Evolutionary conservation across 768 basidiomycete species (phyloP).

Genomic region (Mycena chlorophos): DNA sequence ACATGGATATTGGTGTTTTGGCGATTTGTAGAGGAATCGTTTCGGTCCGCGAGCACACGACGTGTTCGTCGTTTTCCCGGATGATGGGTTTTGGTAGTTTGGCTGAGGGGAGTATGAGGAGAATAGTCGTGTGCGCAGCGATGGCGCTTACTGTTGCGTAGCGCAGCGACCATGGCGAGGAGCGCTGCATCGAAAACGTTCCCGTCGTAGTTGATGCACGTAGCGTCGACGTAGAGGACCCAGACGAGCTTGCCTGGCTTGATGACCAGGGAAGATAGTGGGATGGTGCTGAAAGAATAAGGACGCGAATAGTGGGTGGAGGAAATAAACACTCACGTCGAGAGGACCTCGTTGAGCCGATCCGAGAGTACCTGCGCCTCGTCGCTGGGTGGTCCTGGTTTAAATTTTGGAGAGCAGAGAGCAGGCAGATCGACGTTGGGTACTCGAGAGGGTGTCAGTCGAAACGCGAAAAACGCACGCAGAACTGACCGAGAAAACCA

Average conservation of each 20-base stretch:
- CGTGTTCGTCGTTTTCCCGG: constrained; percentile 63
- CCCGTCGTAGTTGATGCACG: constrained; percentile 97
- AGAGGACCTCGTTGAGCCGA: constrained; percentile 73
- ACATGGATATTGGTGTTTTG: constrained; percentile 50
- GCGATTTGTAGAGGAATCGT: constrained; percentile 48
- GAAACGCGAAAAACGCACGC: neutral
- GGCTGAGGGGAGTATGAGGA: constrained; percentile 43
- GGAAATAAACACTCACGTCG: constrained; percentile 51
- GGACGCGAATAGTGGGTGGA: neutral
- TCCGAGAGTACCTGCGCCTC: constrained; percentile 92
- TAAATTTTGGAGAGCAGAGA: constrained; percentile 90
- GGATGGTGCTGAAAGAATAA: constrained; percentile 33
- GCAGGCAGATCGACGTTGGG: constrained; percentile 95
- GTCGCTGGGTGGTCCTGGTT: constrained; percentile 91
- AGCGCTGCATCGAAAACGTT: constrained; percentile 91
- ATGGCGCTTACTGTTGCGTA: constrained; percentile 73
- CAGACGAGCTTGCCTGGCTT: constrained; percentile 79
- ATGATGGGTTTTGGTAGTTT: constrained; percentile 69
- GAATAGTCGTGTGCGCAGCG: neutral
- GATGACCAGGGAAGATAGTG: constrained; percentile 74
- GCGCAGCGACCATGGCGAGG: constrained; percentile 82
- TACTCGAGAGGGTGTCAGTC: constrained; percentile 56
- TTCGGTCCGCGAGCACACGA: constrained; percentile 57
- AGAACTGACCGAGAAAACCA: constrained; percentile 77
- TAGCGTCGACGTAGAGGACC: constrained; percentile 93